These are phyloP conservation scores for Hansenula sp. DNA, from an alignment of 1,139 yeast species.

Conservation along the genomic window DNA sequence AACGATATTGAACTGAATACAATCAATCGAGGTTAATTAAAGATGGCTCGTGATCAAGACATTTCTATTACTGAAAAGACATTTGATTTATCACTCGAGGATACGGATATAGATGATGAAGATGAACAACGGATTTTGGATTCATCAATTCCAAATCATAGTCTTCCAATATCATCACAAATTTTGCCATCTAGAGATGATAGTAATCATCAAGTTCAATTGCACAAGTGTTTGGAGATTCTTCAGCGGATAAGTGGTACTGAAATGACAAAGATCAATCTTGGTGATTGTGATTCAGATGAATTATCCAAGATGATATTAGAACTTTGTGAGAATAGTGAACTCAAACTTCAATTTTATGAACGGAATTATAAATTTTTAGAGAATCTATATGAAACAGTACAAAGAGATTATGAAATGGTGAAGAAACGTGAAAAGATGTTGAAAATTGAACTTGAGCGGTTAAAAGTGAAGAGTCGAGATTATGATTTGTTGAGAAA, in stretches of 20 bases:
- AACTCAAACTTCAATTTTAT: conserved; percentile 13
- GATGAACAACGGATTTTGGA: neutral
- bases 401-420: conserved; percentile 8
- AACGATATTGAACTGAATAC: neutral
- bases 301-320: conserved; percentile 5
- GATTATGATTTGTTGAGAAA: conserved; percentile 1
- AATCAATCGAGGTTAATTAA: neutral
- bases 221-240: neutral
- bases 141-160: neutral
- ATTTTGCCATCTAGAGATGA: neutral
- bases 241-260: neutral
- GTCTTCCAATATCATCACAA: neutral
- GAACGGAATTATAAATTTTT: conserved; percentile 18
- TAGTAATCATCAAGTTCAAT: neutral
- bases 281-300: neutral
- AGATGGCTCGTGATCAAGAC: conserved; percentile 3
- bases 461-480: too few relatives aligned
- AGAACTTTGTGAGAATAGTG: conserved; percentile 13
- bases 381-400: conserved; percentile 14
- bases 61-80: conserved; percentile 17
- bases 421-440: conserved; percentile 1
- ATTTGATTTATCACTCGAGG: conserved; percentile 18
- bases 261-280: neutral
- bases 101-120: conserved; percentile 3
- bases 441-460: neutral